Evolutionary conservation across 805 yeast genomes (phyloP), one percentile per base, ranked within the genome.

Genomic region (Saturnispora serradocipensis): DNA sequence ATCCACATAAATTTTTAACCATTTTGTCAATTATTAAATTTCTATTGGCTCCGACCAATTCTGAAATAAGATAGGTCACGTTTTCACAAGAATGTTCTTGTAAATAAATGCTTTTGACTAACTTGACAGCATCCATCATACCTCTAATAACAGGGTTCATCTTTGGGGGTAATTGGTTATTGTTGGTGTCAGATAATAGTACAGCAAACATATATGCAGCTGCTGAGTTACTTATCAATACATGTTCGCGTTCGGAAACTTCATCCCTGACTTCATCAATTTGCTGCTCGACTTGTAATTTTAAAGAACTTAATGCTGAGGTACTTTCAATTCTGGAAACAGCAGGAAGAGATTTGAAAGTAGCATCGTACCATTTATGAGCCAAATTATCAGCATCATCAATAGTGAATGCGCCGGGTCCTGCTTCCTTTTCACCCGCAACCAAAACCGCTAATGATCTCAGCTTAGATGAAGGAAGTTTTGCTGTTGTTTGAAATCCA

Each of bases 361-460:
- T 69, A 61, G 83, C 84, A n/a, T 76, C 78, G 61, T 79, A 88
- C 6, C 81, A 78, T 39, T 81, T 86, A 40, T 71, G 71, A 32
- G 84, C 60, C 1, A 89, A 76, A 55, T 79, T 77, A 52, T 85
- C 85, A 1, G 97, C 97, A 54, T 79, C 77, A 43, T 77, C 85
- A 40, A 93, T 65, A 15, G 88, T 79, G 68, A 93, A 93, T 0
- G 97, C 98, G 59, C 84, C 89, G 1, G 95, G 88, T 2, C 97
- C 97, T 2, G 97, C 96, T 54, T 87, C 95, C 1, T 81, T 74
- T 63, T 93, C 98, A 35, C 99, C 99, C 66, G 89, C 91, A 4
- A 91, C 97, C 9, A 90, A 81, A 5, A 89, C 82, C 0, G 99
- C 93, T 18, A 93, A 66, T 50, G 82, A 86, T 0, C 97, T 97